These are phyloP conservation scores for Termitomyces sp. DNA, from an alignment of 768 basidiomycete genomes.

Conservation along the genomic window DNA sequence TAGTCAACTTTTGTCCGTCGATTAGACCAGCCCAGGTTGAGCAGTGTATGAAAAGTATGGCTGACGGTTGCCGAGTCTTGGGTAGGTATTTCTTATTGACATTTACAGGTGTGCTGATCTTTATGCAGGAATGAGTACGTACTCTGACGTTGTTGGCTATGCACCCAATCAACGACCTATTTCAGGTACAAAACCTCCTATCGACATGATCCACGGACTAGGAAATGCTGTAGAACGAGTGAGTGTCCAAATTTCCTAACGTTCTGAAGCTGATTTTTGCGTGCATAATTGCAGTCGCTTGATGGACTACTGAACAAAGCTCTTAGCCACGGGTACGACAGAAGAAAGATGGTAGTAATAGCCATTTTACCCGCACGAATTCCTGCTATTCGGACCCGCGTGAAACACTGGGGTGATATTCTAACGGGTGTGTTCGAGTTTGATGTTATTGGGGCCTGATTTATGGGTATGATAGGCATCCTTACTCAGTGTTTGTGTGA, in stretches of 20 bases:
- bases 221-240: conserved; percentile 10
- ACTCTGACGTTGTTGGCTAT: not conserved
- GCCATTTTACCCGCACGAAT: conserved; percentile 50
- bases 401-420: conserved; percentile 59
- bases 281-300: not conserved
- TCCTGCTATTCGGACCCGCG: conserved; percentile 34
- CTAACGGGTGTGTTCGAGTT: conserved; percentile 14
- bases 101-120: not conserved
- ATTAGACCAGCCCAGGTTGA: not conserved
- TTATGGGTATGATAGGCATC: conserved; percentile 21
- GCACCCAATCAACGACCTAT: not conserved
- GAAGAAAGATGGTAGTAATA: conserved; percentile 32
- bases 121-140: conserved; percentile 10
- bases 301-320: conserved; percentile 5
- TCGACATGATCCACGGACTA: conserved; percentile 1
- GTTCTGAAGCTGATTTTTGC: not conserved
- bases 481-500: conserved; percentile 42
- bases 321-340: not conserved
- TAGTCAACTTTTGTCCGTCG: conserved; percentile 7
- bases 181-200: not conserved
- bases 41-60: conserved; percentile 4
- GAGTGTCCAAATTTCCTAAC: not conserved
- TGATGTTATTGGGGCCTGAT: not conserved
- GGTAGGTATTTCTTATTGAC: not conserved
- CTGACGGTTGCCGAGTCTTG: not conserved